phyloP scores from a whole-genome alignment of 805 yeast species.

The Lachancea meyersii region DNA sequence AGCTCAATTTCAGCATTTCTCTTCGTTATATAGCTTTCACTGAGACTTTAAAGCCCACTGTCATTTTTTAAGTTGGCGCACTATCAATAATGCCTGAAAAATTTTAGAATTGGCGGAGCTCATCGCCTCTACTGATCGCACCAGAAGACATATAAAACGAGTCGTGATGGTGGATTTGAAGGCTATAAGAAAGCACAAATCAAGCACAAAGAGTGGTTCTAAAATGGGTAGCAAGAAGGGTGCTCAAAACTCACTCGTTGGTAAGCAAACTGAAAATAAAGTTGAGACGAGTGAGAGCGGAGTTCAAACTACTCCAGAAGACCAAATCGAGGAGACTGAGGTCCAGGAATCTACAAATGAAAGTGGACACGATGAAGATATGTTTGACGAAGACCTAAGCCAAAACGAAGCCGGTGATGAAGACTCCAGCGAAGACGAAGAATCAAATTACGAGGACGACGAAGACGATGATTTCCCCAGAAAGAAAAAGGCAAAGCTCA shows the following conservation, averaged over 20 bases:
- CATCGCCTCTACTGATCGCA: constrained; percentile 1
- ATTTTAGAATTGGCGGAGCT: constrained; percentile 9
- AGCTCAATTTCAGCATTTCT: background rate
- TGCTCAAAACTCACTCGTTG: background rate
- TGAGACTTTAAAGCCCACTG: no score
- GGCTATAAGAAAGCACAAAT: background rate
- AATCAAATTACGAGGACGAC: constrained; percentile 19
- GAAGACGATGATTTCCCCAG: constrained; percentile 39
- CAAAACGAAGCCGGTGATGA: constrained; percentile 8
- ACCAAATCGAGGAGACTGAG: background rate
- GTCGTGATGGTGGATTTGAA: background rate
- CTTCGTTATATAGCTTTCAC: background rate
- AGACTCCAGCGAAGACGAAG: constrained; percentile 14
- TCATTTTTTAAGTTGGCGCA: background rate
- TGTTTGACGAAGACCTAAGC: no score
- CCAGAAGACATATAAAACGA: background rate
- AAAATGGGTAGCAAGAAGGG: background rate
- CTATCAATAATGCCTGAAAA: no score
- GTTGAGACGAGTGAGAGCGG: background rate
- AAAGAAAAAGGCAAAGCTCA: constrained; percentile 50
- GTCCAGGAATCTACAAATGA: constrained; percentile 4
- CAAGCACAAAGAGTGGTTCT: background rate
- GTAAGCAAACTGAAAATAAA: background rate
- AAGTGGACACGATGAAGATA: background rate
- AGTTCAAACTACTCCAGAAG: background rate